phyloP scores from a whole-genome alignment of 352 stramenopile species.

The Phytophthora ramorum region DNA sequence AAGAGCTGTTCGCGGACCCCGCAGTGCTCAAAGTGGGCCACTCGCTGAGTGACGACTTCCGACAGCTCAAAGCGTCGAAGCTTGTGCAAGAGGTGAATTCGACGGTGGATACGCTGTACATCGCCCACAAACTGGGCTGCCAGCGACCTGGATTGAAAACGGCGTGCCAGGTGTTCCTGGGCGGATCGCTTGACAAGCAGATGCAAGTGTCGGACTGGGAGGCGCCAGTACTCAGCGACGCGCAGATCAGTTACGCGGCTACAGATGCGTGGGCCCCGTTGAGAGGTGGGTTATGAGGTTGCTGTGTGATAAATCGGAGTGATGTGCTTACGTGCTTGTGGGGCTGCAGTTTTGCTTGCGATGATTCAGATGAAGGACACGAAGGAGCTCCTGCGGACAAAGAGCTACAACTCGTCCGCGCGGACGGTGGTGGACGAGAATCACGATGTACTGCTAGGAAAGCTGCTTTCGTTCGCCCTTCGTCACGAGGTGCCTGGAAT shows the following conservation, averaged over 20 bases:
- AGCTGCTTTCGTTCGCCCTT: slow-evolving; percentile 27
- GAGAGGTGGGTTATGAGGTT: slow-evolving; percentile 48
- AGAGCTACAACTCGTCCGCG: slow-evolving; percentile 64
- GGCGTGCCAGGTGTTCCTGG: slow-evolving; percentile 78
- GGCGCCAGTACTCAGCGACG: slow-evolving; percentile 56
- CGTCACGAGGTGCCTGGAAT: too few relatives aligned
- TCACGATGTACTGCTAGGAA: slow-evolving; percentile 52
- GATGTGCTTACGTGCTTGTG: slow-evolving; percentile 12
- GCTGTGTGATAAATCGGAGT: background rate
- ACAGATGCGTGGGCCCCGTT: slow-evolving; percentile 83
- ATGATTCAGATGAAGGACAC: slow-evolving; percentile 79
- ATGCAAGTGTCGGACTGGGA: slow-evolving; percentile 86
- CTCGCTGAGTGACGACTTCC: slow-evolving; percentile 80
- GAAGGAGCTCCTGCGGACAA: slow-evolving; percentile 61
- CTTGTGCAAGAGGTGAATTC: slow-evolving; percentile 69
- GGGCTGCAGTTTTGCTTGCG: slow-evolving; percentile 66
- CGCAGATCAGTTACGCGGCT: slow-evolving; percentile 83
- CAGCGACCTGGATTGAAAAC: slow-evolving; percentile 70
- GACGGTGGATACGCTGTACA: slow-evolving; percentile 66
- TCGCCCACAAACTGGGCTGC: slow-evolving; percentile 78
- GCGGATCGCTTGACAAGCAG: slow-evolving; percentile 73
- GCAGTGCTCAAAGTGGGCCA: slow-evolving; percentile 81
- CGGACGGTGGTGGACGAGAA: slow-evolving; percentile 48
- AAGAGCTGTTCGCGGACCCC: slow-evolving; percentile 62
- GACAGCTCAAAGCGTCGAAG: slow-evolving; percentile 58